Base-by-base conservation (phyloP, 2,329 filamentous ascomycete species). In the Aspergillus bombycis region DNA sequence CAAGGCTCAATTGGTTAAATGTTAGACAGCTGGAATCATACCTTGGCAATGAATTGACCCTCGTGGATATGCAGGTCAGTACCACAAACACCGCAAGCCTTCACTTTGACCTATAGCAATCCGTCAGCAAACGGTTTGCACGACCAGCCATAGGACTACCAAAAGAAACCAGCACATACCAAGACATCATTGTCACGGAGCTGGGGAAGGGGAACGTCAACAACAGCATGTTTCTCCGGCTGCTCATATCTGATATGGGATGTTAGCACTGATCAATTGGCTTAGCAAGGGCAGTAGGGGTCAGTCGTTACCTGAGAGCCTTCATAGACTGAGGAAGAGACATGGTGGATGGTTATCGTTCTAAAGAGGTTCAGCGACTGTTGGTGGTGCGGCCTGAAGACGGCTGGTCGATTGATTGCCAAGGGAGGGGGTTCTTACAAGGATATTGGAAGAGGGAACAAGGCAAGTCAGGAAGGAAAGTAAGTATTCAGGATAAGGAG, bases 51-150 rank as follows among this genome's bases (percentile, higher is more conserved):
- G 69, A 91, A 91, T 78, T 91, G 88, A 71, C 89, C 89, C 75
- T 90, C 86, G 72, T 91, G 88, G 62, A 80, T 77, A 59, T 75
- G 78, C 74, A 79, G 72, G 77, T 84, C 84, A 67, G 84, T 86
- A 68, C 85, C 84, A 69, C 86, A 89, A 65, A 89, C 86, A 80
- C 87, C 86, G 69, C 86, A 88, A 61, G 86, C 88, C 78, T 89
- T 89, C 72, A 90, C 88, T 78, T 90, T 88, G 77, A 89, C 78
- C 80, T 84, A 57, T n/a, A 53, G 34, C 26, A 8, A 58, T 14
- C 21, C n/a, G 34, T 56, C 28, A 32, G n/a, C 23, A 55, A 41
- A n/a, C 38, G 16, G 41, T 32, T 6, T 30, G 32, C 23, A 28
- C 34, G 28, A 36, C 32, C 26, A 54, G 36, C 23, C 9, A 5